Conservation (phyloP, 164 flowering plant genomes). For the Magnolia officinalis region DNA sequence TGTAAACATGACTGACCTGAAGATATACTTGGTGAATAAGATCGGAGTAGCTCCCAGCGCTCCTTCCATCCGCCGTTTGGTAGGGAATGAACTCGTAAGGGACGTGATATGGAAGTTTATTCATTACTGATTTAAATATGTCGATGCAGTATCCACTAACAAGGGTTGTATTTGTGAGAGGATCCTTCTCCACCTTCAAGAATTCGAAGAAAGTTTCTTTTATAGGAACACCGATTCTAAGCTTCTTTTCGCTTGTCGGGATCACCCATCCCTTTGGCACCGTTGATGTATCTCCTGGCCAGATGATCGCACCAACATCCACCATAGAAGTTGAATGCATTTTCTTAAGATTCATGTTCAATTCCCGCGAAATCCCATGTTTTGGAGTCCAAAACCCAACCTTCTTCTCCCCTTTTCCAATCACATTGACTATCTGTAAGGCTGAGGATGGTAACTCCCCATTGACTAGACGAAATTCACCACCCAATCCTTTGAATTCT, state of each 20-base stretch:
- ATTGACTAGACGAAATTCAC: conserved; percentile 19
- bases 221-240: conserved; percentile 37
- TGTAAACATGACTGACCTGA: conserved; percentile 18
- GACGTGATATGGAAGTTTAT: conserved; percentile 17
- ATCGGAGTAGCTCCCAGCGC: conserved; percentile 25
- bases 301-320: conserved; percentile 12
- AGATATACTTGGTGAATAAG: conserved; percentile 28
- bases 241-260: conserved; percentile 22
- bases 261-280: conserved; percentile 28
- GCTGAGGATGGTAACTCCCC: conserved; percentile 10
- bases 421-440: conserved; percentile 20
- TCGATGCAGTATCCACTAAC: conserved; percentile 27
- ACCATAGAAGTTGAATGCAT: not conserved
- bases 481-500: conserved; percentile 28
- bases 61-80: conserved; percentile 9
- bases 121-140: conserved; percentile 18
- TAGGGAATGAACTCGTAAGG: conserved; percentile 28
- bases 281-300: conserved; percentile 25
- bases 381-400: conserved; percentile 21
- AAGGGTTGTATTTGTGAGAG: not conserved
- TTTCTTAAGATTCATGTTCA: not conserved
- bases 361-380: conserved; percentile 6
- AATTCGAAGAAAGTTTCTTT: conserved; percentile 22
- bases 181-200: conserved; percentile 11
- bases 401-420: conserved; percentile 17